A percentile compares a stretch with the other conserved stretches of the same genome.
Evolutionary conservation across 2,329 filamentous ascomycete species (phyloP).

Genomic region (Periconia digitata): DNA sequence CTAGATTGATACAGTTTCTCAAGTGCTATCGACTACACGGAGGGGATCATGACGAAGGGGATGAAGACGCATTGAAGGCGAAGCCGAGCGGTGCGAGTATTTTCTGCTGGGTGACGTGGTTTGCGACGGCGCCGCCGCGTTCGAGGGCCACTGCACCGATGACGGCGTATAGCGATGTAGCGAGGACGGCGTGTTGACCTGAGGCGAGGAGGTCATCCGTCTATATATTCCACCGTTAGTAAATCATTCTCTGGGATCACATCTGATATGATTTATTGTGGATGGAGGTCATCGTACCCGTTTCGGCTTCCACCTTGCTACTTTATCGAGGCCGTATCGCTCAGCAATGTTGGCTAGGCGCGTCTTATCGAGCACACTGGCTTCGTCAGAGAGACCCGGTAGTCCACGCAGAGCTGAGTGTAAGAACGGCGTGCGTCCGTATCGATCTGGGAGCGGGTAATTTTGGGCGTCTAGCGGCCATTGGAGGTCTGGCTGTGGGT

Average conservation of each 20-base stretch:
- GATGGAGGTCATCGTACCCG: constrained; percentile 59
- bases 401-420: constrained; percentile 73
- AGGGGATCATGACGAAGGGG: too few relatives aligned
- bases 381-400: constrained; percentile 65
- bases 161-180: constrained; percentile 79
- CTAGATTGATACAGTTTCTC: too few relatives aligned
- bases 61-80: constrained; percentile 13
- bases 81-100: constrained; percentile 60
- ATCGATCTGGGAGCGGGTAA: constrained; percentile 28
- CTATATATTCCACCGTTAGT: constrained; percentile 46
- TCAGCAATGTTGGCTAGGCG: constrained; percentile 69
- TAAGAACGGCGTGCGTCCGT: constrained; percentile 64
- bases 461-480: constrained; percentile 22
- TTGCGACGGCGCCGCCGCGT: constrained; percentile 77
- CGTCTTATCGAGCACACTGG: constrained; percentile 62
- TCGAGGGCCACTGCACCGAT: constrained; percentile 89
- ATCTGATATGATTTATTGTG: too few relatives aligned
- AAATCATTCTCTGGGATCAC: constrained; percentile 7
- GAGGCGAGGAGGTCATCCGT: constrained; percentile 70
- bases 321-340: constrained; percentile 69
- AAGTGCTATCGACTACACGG: too few relatives aligned
- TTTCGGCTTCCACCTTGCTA: constrained; percentile 86
- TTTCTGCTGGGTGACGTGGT: constrained; percentile 72
- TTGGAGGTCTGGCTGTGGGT: constrained; percentile 41
- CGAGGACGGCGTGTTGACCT: constrained; percentile 73